Percentiles rank a stretch among this genome's conserved stretches.
Conservation (phyloP, 208 protist species). For the Naegleria fowleri region DNA sequence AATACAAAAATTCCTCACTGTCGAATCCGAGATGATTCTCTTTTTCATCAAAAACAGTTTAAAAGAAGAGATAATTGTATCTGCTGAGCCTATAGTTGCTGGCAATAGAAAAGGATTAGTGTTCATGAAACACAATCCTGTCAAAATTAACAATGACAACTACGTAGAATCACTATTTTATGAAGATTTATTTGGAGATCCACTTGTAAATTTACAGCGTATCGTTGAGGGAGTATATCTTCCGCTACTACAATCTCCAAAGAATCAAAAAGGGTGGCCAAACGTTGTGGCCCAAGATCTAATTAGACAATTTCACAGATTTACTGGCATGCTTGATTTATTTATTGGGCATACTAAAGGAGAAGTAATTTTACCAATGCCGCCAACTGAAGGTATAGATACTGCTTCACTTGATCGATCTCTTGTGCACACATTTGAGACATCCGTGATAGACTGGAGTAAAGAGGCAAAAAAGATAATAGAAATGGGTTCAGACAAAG, state of each 20-base stretch:
- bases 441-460: constrained; percentile 38
- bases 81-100: neutral
- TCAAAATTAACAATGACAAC: neutral
- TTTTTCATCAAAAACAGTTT: neutral
- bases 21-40: neutral
- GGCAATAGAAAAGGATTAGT: neutral
- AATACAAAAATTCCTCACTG: neutral
- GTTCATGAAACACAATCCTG: neutral
- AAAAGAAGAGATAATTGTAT: neutral
- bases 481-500: constrained; percentile 10
- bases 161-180: neutral
- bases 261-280: constrained; percentile 31
- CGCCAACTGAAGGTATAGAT: neutral
- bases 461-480: constrained; percentile 25
- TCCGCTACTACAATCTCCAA: constrained; percentile 18
- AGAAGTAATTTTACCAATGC: constrained; percentile 26
- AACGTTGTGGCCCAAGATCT: constrained; percentile 33
- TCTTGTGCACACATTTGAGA: constrained; percentile 36
- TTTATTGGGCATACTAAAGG: constrained; percentile 32
- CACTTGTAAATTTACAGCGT: neutral
- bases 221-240: constrained; percentile 29
- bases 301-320: constrained; percentile 33
- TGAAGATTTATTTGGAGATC: constrained; percentile 2
- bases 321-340: constrained; percentile 31
- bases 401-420: constrained; percentile 26